phyloP scores from a whole-genome alignment of 2,329 filamentous ascomycete species.

The Myotisia sp. region DNA sequence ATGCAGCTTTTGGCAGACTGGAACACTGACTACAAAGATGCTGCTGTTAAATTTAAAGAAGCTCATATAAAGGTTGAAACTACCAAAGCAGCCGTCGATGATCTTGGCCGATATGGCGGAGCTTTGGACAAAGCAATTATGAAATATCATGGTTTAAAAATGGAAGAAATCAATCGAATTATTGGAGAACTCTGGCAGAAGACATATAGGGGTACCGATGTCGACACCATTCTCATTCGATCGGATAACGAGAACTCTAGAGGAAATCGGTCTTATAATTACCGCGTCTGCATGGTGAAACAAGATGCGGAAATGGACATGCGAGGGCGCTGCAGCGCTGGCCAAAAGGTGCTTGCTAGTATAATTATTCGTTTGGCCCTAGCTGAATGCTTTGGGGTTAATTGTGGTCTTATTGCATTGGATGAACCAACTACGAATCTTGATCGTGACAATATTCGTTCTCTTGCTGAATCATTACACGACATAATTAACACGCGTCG shows the following conservation, averaged over 20 bases:
- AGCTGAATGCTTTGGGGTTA: slow-evolving; percentile 89
- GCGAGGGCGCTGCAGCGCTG: slow-evolving; percentile 91
- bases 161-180: slow-evolving; percentile 95
- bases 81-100: slow-evolving; percentile 83
- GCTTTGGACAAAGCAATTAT: slow-evolving; percentile 94
- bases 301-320: slow-evolving; percentile 98
- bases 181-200: slow-evolving; percentile 92
- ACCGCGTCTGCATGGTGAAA: slow-evolving; percentile 96
- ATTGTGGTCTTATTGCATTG: slow-evolving; percentile 89
- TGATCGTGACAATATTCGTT: slow-evolving; percentile 85
- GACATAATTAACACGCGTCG: slow-evolving; percentile 73
- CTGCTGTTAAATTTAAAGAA: slow-evolving; percentile 66
- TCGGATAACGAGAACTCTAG: slow-evolving; percentile 69
- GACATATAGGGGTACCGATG: slow-evolving; percentile 93
- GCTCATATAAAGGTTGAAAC: slow-evolving; percentile 80
- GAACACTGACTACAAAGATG: slow-evolving; percentile 74
- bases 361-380: slow-evolving; percentile 96
- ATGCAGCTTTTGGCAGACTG: slow-evolving; percentile 60
- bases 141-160: slow-evolving; percentile 90
- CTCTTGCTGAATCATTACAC: slow-evolving; percentile 69
- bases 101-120: slow-evolving; percentile 64
- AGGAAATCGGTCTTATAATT: slow-evolving; percentile 80
- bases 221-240: slow-evolving; percentile 89
- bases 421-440: slow-evolving; percentile 97
- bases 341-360: slow-evolving; percentile 88